Conservation (phyloP, 208 protist species). For the Naegleria lovaniensis region DNA sequence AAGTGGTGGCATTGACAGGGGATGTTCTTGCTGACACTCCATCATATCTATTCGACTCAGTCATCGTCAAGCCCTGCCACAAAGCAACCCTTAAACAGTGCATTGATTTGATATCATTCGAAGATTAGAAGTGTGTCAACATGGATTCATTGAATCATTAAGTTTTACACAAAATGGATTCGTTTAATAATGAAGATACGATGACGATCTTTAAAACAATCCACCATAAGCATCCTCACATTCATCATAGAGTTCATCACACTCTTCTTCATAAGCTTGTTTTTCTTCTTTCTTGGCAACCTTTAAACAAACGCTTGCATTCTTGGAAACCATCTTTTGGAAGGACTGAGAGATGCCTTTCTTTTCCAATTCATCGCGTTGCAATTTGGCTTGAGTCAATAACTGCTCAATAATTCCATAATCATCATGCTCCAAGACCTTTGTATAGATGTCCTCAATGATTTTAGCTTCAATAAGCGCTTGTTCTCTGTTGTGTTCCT, state of each 20-base stretch:
- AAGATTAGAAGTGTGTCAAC: too few species aligned
- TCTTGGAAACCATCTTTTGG: not conserved
- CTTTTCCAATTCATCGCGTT: not conserved
- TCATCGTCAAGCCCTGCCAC: not conserved
- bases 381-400: not conserved
- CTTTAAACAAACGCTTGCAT: not conserved
- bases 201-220: not conserved
- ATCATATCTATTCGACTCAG: not conserved
- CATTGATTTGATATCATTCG: not conserved
- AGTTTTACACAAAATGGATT: too few species aligned
- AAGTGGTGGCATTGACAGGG: not conserved
- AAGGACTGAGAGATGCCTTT: not conserved
- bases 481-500: not conserved
- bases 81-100: not conserved
- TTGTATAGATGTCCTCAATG: not conserved
- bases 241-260: not conserved
- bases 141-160: too few species aligned
- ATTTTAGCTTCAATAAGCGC: not conserved
- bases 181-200: too few species aligned
- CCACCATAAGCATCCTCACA: not conserved
- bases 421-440: not conserved
- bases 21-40: not conserved
- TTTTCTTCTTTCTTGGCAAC: not conserved
- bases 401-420: not conserved
- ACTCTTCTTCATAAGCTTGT: not conserved